phyloP scores from a whole-genome alignment of 257 asterid genomes.

The Fraxinus americana region DNA sequence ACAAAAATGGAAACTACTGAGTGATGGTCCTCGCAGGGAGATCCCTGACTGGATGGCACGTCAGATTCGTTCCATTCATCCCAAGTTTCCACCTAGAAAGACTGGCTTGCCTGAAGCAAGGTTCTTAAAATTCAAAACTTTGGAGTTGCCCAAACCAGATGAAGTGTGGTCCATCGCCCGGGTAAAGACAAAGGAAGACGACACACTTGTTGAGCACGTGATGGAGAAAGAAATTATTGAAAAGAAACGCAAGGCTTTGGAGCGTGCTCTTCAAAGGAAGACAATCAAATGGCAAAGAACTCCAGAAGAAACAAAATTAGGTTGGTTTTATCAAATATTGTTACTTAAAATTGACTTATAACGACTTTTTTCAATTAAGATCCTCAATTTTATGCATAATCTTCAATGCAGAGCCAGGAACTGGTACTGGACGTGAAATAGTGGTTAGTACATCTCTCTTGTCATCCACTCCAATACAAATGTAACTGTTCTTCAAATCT shows the following conservation, averaged over 20 bases:
- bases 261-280: conserved; percentile 45
- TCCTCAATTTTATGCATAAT: conserved; percentile 6
- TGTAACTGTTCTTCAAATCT: background rate
- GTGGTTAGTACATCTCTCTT: conserved; percentile 38
- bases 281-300: conserved; percentile 47
- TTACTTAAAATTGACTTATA: conserved; percentile 2
- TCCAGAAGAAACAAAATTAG: conserved; percentile 47
- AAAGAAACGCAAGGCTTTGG: conserved; percentile 45
- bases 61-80: conserved; percentile 34
- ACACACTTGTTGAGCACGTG: conserved; percentile 43
- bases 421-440: conserved; percentile 50
- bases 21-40: conserved; percentile 47
- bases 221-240: conserved; percentile 49
- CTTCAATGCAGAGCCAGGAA: conserved; percentile 45
- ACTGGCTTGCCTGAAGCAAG: conserved; percentile 31
- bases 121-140: conserved; percentile 32
- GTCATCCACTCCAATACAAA: background rate
- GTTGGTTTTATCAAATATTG: conserved; percentile 23
- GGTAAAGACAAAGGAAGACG: conserved; percentile 44
- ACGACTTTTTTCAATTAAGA: background rate
- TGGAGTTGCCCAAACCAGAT: conserved; percentile 42
- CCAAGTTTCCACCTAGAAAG: conserved; percentile 49
- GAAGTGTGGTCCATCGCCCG: conserved; percentile 48
- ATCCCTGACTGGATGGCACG: conserved; percentile 51
- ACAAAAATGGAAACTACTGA: conserved; percentile 45